Percentiles rank a stretch among this genome's conserved stretches.
phyloP scores from a whole-genome alignment of 495 filamentous ascomycete genomes.

The Paragyromitra xinjiangensis region DNA sequence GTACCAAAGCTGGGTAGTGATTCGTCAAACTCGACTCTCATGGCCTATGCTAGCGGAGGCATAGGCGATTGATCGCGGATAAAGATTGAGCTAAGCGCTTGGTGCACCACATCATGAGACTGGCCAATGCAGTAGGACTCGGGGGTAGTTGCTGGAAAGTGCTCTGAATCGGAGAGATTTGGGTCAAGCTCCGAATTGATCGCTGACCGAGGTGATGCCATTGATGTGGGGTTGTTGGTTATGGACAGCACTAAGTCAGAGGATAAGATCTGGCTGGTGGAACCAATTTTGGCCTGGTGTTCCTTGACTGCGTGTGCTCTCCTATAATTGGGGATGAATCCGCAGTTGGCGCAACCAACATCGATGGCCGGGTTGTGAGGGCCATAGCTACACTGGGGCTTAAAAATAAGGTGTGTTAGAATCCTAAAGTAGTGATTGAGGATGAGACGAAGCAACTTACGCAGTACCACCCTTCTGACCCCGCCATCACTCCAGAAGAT shows the following conservation, averaged over 20 bases:
- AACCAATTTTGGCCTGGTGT: background rate
- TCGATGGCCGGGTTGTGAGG: constrained; percentile 43
- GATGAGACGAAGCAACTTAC: constrained; percentile 25
- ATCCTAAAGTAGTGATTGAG: background rate
- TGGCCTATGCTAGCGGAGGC: background rate
- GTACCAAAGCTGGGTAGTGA: background rate
- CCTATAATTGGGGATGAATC: constrained; percentile 25
- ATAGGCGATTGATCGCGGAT: constrained; percentile 1
- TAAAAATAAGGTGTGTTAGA: constrained; percentile 14
- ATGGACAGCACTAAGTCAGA: background rate
- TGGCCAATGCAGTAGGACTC: background rate
- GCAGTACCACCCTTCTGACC: constrained; percentile 38
- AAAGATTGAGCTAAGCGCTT: background rate
- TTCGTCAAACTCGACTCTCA: background rate
- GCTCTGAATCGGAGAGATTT: background rate
- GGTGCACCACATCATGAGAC: too few relatives aligned
- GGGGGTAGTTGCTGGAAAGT: background rate
- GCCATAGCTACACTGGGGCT: constrained; percentile 41
- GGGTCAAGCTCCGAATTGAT: background rate
- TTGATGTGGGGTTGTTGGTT: background rate
- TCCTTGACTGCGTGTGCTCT: background rate
- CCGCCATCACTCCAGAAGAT: constrained; percentile 17
- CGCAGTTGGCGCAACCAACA: constrained; percentile 50
- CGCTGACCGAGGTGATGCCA: background rate
- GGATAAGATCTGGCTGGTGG: background rate